A percentile compares a stretch with the other conserved stretches of the same genome.
These are phyloP conservation scores for Penicillium pancosmium DNA, from an alignment of 495 filamentous ascomycete genomes.

Conservation along the genomic window DNA sequence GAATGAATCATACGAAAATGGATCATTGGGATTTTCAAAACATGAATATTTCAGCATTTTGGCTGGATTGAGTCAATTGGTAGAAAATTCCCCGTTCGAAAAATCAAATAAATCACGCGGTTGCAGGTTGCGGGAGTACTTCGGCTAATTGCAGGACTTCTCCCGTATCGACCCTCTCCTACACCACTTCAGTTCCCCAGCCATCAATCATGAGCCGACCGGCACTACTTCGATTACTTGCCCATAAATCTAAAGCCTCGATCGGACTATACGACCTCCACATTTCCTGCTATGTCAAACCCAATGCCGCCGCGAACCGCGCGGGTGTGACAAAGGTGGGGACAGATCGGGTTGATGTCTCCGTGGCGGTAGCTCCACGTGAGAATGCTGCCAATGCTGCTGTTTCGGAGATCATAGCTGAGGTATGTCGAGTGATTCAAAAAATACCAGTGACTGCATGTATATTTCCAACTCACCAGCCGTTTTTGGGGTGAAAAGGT, in stretches of 20 bases:
- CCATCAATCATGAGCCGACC: slow-evolving; percentile 11
- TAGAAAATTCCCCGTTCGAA: too few relatives aligned
- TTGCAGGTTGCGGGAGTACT: too few relatives aligned
- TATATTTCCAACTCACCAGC: slow-evolving; percentile 1
- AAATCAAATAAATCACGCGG: too few relatives aligned
- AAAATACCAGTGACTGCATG: background rate
- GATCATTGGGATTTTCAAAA: too few relatives aligned
- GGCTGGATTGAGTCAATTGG: too few relatives aligned
- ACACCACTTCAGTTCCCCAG: background rate
- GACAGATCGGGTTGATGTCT: slow-evolving; percentile 59
- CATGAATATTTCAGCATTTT: too few relatives aligned
- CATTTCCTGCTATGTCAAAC: slow-evolving; percentile 64
- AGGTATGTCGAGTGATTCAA: slow-evolving; percentile 42
- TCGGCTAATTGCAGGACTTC: background rate
- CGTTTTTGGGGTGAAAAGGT: slow-evolving; percentile 35
- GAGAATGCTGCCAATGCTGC: slow-evolving; percentile 71
- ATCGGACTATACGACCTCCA: slow-evolving; percentile 36
- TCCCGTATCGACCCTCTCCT: background rate
- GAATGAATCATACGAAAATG: too few relatives aligned
- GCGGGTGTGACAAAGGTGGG: slow-evolving; percentile 59
- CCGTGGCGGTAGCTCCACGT: slow-evolving; percentile 62
- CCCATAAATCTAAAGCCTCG: slow-evolving; percentile 8
- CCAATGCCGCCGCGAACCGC: slow-evolving; percentile 61
- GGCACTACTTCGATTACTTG: slow-evolving; percentile 31
- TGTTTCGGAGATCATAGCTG: slow-evolving; percentile 63